Evolutionary conservation across 2,329 filamentous ascomycete genomes (phyloP).

Genomic region (Epichloe sibirici): DNA sequence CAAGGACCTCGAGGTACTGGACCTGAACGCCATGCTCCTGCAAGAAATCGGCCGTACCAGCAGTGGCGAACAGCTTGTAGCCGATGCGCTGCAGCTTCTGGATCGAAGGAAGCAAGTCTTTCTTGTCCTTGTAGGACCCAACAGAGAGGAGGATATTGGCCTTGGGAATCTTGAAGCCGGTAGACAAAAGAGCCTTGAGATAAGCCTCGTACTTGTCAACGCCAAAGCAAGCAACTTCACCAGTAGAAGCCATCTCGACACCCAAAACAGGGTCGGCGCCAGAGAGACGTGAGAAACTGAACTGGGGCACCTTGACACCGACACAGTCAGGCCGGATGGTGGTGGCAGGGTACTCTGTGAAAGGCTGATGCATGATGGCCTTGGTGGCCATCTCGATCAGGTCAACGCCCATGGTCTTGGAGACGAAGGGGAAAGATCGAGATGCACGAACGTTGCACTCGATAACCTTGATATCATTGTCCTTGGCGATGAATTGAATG

Average conservation of each 20-base stretch:
- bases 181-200: conserved; percentile 88
- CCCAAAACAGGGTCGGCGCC: conserved; percentile 92
- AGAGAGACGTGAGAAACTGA: conserved; percentile 94
- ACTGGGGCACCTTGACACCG: conserved; percentile 95
- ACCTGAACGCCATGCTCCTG: conserved; percentile 85
- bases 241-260: conserved; percentile 98
- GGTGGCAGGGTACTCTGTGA: conserved; percentile 69
- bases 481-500: conserved; percentile 98
- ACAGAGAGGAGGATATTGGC: conserved; percentile 93
- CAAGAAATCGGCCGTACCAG: conserved; percentile 92
- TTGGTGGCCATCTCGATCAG: conserved; percentile 98
- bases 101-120: conserved; percentile 90
- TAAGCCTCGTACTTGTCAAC: conserved; percentile 96
- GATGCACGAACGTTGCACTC: conserved; percentile 97
- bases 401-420: conserved; percentile 96
- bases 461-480: conserved; percentile 99
- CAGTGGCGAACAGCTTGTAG: conserved; percentile 91
- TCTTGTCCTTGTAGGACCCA: conserved; percentile 94
- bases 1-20: conserved; percentile 84
- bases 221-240: conserved; percentile 95
- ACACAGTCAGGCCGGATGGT: conserved; percentile 72
- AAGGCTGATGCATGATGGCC: conserved; percentile 78
- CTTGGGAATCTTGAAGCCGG: conserved; percentile 91
- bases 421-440: conserved; percentile 94
- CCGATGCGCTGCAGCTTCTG: conserved; percentile 80